phyloP scores from a whole-genome alignment of 1,284 basidiomycete species.

The Austroboletus novae-zelandiae region DNA sequence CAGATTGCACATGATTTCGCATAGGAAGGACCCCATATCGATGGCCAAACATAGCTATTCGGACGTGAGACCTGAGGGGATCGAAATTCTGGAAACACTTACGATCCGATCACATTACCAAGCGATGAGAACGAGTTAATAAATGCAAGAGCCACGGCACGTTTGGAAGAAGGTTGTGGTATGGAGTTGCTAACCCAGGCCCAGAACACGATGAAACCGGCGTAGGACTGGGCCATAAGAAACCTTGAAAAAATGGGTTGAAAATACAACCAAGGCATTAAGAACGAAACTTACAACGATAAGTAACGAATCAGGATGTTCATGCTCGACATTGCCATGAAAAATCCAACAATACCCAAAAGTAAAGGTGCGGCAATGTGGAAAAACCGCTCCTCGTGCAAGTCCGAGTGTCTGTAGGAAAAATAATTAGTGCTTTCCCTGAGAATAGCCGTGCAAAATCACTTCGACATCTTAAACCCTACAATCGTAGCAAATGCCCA shows the following conservation, averaged over 20 bases:
- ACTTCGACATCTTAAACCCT: slow-evolving; percentile 40
- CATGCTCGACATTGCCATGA: slow-evolving; percentile 71
- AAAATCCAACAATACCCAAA: slow-evolving; percentile 68
- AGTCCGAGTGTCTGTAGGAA: slow-evolving; percentile 64
- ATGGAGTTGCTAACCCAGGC: slow-evolving; percentile 74
- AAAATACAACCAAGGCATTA: not conserved
- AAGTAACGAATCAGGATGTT: slow-evolving; percentile 66
- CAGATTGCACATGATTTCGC: slow-evolving; percentile 45
- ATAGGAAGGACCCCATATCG: slow-evolving; percentile 40
- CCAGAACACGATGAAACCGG: slow-evolving; percentile 66
- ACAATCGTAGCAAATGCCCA: slow-evolving; percentile 57
- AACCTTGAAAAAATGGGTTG: slow-evolving; percentile 45
- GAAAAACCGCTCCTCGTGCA: slow-evolving; percentile 60
- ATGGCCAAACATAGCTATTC: slow-evolving; percentile 43
- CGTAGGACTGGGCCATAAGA: slow-evolving; percentile 73
- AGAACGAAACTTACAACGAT: slow-evolving; percentile 50
- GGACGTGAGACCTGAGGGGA: not conserved
- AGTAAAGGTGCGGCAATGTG: slow-evolving; percentile 56
- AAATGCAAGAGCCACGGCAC: slow-evolving; percentile 73
- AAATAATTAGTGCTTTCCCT: not conserved
- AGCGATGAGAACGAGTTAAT: slow-evolving; percentile 73
- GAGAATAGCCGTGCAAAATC: slow-evolving; percentile 9
- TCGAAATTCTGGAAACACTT: slow-evolving; percentile 33
- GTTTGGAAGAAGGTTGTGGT: slow-evolving; percentile 65
- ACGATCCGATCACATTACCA: slow-evolving; percentile 77